Conservation (phyloP, 2,329 filamentous ascomycete species). For the Calonectria crousiana region DNA sequence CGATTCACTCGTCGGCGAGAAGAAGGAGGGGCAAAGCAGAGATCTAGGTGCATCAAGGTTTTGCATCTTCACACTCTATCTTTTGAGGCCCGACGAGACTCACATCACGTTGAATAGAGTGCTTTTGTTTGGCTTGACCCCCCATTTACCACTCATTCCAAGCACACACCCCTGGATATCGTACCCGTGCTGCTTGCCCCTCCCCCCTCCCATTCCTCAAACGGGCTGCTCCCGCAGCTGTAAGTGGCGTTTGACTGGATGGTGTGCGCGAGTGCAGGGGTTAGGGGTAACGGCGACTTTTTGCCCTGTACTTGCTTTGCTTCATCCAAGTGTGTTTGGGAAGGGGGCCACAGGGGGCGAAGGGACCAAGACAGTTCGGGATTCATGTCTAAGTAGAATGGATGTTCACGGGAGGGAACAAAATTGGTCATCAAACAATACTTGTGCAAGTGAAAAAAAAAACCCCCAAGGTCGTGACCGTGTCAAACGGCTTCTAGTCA, state of each 20-base stretch:
- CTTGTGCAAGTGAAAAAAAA: not conserved
- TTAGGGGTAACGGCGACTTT: conserved; percentile 6
- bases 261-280: conserved; percentile 35
- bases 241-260: conserved; percentile 34
- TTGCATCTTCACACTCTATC: not conserved
- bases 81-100: conserved; percentile 3
- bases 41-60: not conserved
- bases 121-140: not conserved
- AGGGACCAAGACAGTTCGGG: not conserved
- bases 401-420: not conserved
- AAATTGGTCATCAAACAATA: not conserved
- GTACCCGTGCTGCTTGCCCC: conserved; percentile 5
- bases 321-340: not conserved
- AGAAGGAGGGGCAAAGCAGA: not conserved
- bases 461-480: not conserved
- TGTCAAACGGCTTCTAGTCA: not conserved
- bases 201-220: conserved; percentile 37
- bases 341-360: not conserved
- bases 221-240: conserved; percentile 42
- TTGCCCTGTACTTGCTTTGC: not conserved
- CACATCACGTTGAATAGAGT: not conserved
- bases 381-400: not conserved
- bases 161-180: not conserved
- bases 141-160: not conserved
- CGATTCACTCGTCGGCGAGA: not conserved